These are phyloP conservation scores for Sinapis alba DNA, from an alignment of 441 rosid species.

Conservation along the genomic window DNA sequence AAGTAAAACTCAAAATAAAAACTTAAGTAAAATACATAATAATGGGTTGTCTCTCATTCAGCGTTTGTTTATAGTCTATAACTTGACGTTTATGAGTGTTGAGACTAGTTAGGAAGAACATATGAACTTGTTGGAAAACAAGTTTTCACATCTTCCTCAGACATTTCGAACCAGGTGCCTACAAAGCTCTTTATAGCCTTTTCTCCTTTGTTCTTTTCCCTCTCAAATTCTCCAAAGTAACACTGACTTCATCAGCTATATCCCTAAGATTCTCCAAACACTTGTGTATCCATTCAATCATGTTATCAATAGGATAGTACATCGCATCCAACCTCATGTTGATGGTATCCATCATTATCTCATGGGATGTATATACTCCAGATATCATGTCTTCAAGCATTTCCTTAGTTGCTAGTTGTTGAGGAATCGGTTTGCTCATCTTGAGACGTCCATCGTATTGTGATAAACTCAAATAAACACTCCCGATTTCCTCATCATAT, in stretches of 20 bases:
- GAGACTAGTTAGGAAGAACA: not conserved
- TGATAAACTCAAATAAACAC: not conserved
- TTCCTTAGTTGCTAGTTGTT: not conserved
- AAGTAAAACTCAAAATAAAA: too few relatives aligned
- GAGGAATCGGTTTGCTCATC: not conserved
- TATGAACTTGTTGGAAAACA: not conserved
- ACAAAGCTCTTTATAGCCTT: not conserved
- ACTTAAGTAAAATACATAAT: too few relatives aligned
- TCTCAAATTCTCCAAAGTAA: not conserved
- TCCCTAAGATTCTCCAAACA: too few relatives aligned
- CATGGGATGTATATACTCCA: not conserved
- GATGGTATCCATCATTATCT: not conserved
- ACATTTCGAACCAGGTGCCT: not conserved
- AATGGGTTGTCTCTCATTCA: not conserved
- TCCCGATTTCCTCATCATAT: not conserved
- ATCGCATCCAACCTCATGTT: not conserved
- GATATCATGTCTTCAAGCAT: not conserved
- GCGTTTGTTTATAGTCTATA: not conserved
- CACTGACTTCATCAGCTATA: too few relatives aligned
- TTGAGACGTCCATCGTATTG: not conserved
- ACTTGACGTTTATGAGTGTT: not conserved
- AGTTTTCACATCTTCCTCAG: not conserved
- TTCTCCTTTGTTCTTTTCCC: not conserved
- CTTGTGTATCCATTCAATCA: not conserved
- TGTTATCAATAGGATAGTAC: not conserved